Evolutionary conservation across 257 asterid genomes (phyloP).

Genomic region (Jacaranda copaia): DNA sequence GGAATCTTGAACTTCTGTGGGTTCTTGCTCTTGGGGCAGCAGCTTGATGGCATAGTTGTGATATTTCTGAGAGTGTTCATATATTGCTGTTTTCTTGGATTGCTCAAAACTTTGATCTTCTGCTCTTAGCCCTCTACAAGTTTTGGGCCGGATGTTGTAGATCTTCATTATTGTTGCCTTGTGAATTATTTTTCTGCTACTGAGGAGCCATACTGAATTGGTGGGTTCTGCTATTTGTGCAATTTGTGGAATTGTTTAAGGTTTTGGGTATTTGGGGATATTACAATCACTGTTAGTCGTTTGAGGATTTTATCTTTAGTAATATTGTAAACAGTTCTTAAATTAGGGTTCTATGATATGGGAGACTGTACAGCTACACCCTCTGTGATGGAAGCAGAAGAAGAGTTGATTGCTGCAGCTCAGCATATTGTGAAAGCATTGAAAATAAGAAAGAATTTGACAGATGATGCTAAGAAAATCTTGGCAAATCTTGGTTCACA

Average conservation of each 20-base stretch:
- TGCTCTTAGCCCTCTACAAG: not conserved
- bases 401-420: slow-evolving; percentile 71
- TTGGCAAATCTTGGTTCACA: slow-evolving; percentile 78
- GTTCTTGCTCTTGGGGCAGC: not conserved
- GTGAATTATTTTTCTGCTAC: not conserved
- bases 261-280: slow-evolving; percentile 32
- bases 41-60: slow-evolving; percentile 11
- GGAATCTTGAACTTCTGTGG: slow-evolving; percentile 5
- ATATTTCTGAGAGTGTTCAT: not conserved
- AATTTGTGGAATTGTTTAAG: not conserved
- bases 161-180: slow-evolving; percentile 35
- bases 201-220: slow-evolving; percentile 8
- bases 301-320: slow-evolving; percentile 10
- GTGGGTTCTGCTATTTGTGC: slow-evolving; percentile 11
- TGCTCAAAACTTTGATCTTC: slow-evolving; percentile 24
- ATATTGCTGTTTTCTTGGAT: slow-evolving; percentile 17
- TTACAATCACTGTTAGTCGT: not conserved
- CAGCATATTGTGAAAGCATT: slow-evolving; percentile 65
- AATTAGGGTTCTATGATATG: slow-evolving; percentile 46
- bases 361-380: slow-evolving; percentile 56
- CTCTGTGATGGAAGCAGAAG: slow-evolving; percentile 71
- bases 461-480: slow-evolving; percentile 58
- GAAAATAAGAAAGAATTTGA: slow-evolving; percentile 56
- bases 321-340: slow-evolving; percentile 1
- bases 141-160: slow-evolving; percentile 21